Evolutionary conservation across 2,329 filamentous ascomycete species (phyloP).

Genomic region (Fusarium sp.): DNA sequence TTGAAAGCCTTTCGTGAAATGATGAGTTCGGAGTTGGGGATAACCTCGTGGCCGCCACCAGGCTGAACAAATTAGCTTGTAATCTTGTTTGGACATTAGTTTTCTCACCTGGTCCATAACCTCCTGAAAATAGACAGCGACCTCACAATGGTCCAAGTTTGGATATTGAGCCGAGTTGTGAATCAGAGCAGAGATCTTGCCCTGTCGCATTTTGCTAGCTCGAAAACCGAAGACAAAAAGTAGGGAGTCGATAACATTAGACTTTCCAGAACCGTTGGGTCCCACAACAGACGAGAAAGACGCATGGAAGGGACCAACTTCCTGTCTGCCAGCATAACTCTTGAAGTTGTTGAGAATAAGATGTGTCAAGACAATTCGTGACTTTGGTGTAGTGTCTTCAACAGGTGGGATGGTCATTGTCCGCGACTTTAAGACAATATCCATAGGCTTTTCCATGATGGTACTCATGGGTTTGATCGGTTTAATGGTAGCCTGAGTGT

Average conservation of each 20-base stretch:
- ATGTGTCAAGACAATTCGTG: constrained; percentile 92
- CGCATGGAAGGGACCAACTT: constrained; percentile 95
- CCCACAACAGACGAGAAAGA: constrained; percentile 99
- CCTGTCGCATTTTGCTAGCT: constrained; percentile 98
- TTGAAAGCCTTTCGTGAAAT: constrained; percentile 95
- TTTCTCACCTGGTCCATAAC: constrained; percentile 80
- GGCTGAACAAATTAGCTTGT: constrained; percentile 62
- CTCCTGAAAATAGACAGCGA: constrained; percentile 96
- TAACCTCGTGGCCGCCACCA: constrained; percentile 76
- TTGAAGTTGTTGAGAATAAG: constrained; percentile 97
- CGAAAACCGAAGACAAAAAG: constrained; percentile 99
- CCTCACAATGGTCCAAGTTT: constrained; percentile 90
- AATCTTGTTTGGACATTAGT: too few relatives aligned
- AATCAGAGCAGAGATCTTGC: constrained; percentile 96
- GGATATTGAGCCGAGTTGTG: constrained; percentile 93
- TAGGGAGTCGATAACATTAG: constrained; percentile 97
- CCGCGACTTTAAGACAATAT: constrained; percentile 89
- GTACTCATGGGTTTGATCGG: constrained; percentile 82
- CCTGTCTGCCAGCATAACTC: constrained; percentile 94
- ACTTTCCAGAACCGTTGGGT: constrained; percentile 97
- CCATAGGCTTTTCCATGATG: constrained; percentile 87
- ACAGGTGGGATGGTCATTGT: constrained; percentile 74
- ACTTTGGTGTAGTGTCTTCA: constrained; percentile 80
- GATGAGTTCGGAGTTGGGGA: constrained; percentile 85
- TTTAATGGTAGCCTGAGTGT: constrained; percentile 63